Conservation (phyloP, 805 yeast species). For the Millerozyma miso region DNA sequence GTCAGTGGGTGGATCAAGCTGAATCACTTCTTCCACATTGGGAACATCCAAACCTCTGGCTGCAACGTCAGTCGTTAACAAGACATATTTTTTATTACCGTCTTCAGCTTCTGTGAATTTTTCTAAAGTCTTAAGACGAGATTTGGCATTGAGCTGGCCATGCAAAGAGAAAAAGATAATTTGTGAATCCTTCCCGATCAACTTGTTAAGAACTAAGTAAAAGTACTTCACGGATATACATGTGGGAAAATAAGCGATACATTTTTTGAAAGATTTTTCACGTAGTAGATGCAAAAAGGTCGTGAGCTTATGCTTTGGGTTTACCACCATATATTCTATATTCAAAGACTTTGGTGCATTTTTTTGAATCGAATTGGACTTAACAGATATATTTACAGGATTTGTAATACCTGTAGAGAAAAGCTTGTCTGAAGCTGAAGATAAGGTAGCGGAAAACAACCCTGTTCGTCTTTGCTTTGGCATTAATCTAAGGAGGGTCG, state of each 20-base stretch:
- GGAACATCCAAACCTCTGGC: constrained; percentile 96
- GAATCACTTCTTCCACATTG: constrained; percentile 91
- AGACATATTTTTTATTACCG: constrained; percentile 45
- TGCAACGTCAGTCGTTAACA: constrained; percentile 96
- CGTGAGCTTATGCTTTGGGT: constrained; percentile 61
- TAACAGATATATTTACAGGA: constrained; percentile 84
- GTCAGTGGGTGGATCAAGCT: constrained; percentile 91
- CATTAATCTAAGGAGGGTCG: constrained; percentile 58
- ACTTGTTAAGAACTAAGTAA: constrained; percentile 48
- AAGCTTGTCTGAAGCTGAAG: constrained; percentile 72
- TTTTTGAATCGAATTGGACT: constrained; percentile 36
- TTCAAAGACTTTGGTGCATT: constrained; percentile 61
- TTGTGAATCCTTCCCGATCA: constrained; percentile 28
- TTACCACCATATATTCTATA: constrained; percentile 54
- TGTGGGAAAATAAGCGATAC: constrained; percentile 90
- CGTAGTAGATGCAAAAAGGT: constrained; percentile 50
- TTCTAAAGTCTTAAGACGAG: constrained; percentile 70
- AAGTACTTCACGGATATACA: constrained; percentile 80
- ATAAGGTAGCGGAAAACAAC: constrained; percentile 87
- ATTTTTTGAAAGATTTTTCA: constrained; percentile 61
- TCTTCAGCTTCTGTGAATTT: constrained; percentile 50
- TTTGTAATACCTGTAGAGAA: constrained; percentile 89
- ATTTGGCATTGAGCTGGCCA: constrained; percentile 81
- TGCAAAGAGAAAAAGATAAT: constrained; percentile 68
- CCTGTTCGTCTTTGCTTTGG: constrained; percentile 96